phyloP scores from a whole-genome alignment of 1,284 basidiomycete genomes.

The Fomitopsis betulina region DNA sequence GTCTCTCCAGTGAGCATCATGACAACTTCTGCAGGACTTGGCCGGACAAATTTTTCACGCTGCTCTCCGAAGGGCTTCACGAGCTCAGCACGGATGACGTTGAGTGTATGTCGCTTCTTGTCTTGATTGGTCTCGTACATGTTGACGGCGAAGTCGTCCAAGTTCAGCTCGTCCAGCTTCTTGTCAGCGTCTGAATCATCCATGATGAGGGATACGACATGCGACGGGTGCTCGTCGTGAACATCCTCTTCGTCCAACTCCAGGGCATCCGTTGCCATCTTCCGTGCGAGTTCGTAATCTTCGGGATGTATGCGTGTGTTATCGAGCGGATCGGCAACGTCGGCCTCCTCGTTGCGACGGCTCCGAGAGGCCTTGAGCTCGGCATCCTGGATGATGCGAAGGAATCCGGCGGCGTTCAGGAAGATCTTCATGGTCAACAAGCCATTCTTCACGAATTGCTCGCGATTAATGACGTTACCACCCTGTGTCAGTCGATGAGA shows the following conservation, averaged over 20 bases:
- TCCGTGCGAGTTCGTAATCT: constrained; percentile 96
- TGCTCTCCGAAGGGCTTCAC: constrained; percentile 81
- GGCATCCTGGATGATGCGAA: constrained; percentile 73
- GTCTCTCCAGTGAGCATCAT: constrained; percentile 98
- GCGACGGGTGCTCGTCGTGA: constrained; percentile 85
- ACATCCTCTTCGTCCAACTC: constrained; percentile 95
- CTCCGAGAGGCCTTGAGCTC: constrained; percentile 59
- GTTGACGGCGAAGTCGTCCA: constrained; percentile 96
- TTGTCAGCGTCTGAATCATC: constrained; percentile 73
- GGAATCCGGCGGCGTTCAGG: constrained; percentile 87
- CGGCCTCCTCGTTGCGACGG: constrained; percentile 62
- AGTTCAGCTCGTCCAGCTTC: constrained; percentile 88
- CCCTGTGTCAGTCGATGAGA: constrained; percentile 45
- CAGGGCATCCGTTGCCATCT: constrained; percentile 97
- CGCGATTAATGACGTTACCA: constrained; percentile 80
- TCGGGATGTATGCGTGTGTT: constrained; percentile 96
- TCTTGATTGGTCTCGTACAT: constrained; percentile 81
- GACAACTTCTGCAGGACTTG: constrained; percentile 78
- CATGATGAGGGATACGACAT: constrained; percentile 84
- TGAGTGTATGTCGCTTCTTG: constrained; percentile 84
- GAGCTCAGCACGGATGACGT: constrained; percentile 89
- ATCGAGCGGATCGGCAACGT: constrained; percentile 87
- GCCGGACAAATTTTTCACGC: constrained; percentile 65
- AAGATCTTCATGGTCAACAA: constrained; percentile 85
- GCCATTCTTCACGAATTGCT: constrained; percentile 78